Conservation (phyloP, 73 alveolate species). For the Tetrahymena thermophila region DNA sequence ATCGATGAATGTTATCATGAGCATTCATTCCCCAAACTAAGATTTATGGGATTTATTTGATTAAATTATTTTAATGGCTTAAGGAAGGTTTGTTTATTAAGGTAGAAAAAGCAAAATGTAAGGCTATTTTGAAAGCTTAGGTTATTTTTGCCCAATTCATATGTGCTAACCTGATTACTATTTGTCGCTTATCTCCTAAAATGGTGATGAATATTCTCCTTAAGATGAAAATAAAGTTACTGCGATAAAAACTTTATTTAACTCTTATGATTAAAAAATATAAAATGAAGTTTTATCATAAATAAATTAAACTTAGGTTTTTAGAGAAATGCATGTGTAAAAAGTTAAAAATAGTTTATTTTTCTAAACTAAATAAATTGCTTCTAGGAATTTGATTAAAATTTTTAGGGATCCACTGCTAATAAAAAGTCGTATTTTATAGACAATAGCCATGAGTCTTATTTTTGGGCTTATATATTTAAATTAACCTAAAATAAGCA, state of each 20-base stretch:
- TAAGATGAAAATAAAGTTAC: background rate
- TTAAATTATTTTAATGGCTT: background rate
- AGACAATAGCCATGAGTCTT: background rate
- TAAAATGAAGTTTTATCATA: background rate
- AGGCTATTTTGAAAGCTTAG: background rate
- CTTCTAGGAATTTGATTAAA: background rate
- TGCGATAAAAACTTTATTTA: background rate
- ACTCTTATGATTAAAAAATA: background rate
- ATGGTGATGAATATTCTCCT: background rate
- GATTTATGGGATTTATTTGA: constrained; percentile 27
- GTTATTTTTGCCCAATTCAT: background rate
- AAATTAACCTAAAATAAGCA: background rate
- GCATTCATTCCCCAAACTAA: constrained; percentile 34
- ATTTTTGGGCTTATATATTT: background rate
- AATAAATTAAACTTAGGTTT: background rate
- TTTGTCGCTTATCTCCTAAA: background rate
- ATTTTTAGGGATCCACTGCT: background rate
- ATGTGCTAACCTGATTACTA: background rate
- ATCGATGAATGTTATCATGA: constrained; percentile 47
- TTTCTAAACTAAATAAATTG: background rate
- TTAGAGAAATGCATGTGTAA: background rate
- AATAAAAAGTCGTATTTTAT: background rate
- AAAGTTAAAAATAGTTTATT: background rate
- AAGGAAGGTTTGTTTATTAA: constrained; percentile 16
- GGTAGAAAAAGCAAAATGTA: background rate